phyloP scores from a whole-genome alignment of 768 basidiomycete genomes.

The Roridomyces roridus region DNA sequence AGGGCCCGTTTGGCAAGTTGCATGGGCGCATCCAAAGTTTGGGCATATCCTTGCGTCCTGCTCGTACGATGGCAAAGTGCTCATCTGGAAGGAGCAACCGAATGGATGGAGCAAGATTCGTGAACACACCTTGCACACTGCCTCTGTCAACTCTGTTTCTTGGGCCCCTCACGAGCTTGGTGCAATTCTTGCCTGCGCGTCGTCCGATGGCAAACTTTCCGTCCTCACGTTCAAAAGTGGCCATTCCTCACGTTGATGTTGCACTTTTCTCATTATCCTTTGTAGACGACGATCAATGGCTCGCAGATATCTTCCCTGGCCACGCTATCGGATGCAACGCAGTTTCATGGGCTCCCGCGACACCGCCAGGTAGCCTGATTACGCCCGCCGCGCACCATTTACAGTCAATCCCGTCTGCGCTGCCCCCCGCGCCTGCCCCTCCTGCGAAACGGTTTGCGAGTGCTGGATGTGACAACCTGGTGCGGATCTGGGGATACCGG shows the following conservation, averaged over 20 bases:
- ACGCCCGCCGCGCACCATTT: conserved; percentile 57
- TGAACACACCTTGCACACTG: conserved; percentile 93
- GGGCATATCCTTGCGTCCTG: conserved; percentile 97
- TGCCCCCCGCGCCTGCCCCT: conserved; percentile 44
- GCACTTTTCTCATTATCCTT: background rate
- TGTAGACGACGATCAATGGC: conserved; percentile 95
- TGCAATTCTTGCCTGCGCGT: conserved; percentile 95
- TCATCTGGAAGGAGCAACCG: conserved; percentile 96
- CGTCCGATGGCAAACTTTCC: conserved; percentile 95
- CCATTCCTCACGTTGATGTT: conserved; percentile 34
- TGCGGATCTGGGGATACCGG: conserved; percentile 92
- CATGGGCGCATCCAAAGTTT: conserved; percentile 98
- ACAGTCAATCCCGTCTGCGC: conserved; percentile 52
- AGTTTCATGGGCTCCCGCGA: conserved; percentile 96
- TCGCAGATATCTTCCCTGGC: conserved; percentile 92
- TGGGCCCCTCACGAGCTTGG: conserved; percentile 99
- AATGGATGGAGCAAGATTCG: conserved; percentile 87
- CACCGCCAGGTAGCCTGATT: conserved; percentile 84
- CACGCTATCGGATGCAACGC: conserved; percentile 98
- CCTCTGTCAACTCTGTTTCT: conserved; percentile 96
- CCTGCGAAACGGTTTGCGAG: conserved; percentile 92
- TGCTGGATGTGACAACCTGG: conserved; percentile 95
- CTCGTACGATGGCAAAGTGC: conserved; percentile 96
- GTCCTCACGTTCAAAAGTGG: conserved; percentile 97
- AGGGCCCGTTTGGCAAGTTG: conserved; percentile 97